These are phyloP conservation scores for Hypericum perforatum DNA, from an alignment of 345 rosid species.

Conservation along the genomic window DNA sequence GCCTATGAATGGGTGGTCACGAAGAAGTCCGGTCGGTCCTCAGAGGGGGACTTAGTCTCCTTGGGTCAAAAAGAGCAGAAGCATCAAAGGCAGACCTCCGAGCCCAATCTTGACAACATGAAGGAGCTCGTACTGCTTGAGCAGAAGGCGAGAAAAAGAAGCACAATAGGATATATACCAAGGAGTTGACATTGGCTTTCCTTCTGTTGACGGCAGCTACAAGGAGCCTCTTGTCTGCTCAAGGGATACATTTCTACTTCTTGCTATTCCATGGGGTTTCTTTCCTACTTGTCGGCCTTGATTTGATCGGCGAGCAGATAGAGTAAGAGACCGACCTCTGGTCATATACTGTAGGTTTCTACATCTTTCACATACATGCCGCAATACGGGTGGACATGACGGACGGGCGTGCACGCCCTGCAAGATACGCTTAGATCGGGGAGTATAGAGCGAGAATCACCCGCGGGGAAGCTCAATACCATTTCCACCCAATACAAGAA, in stretches of 20 bases:
- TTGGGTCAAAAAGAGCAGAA: slow-evolving; percentile 46
- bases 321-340: slow-evolving; percentile 23
- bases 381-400: slow-evolving; percentile 3
- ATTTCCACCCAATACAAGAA: slow-evolving; percentile 7
- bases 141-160: slow-evolving; percentile 44
- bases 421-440: not conserved
- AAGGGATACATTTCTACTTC: slow-evolving; percentile 97
- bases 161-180: slow-evolving; percentile 74
- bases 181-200: slow-evolving; percentile 79
- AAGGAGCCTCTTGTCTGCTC: slow-evolving; percentile 82
- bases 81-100: slow-evolving; percentile 47
- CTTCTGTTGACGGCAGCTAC: slow-evolving; percentile 80
- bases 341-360: not conserved
- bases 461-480: slow-evolving; percentile 7
- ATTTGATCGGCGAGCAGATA: slow-evolving; percentile 92
- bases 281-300: slow-evolving; percentile 86
- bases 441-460: slow-evolving; percentile 4
- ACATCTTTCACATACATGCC: not conserved
- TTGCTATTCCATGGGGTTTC: slow-evolving; percentile 92
- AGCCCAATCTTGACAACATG: slow-evolving; percentile 43
- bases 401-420: slow-evolving; percentile 7
- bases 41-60: slow-evolving; percentile 74
- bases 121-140: slow-evolving; percentile 34
- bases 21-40: slow-evolving; percentile 88
- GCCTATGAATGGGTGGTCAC: slow-evolving; percentile 97